A percentile compares a stretch with the other conserved stretches of the same genome.
These are phyloP conservation scores for Kazachstania martiniae DNA, from an alignment of 805 yeast species.

Conservation along the genomic window DNA sequence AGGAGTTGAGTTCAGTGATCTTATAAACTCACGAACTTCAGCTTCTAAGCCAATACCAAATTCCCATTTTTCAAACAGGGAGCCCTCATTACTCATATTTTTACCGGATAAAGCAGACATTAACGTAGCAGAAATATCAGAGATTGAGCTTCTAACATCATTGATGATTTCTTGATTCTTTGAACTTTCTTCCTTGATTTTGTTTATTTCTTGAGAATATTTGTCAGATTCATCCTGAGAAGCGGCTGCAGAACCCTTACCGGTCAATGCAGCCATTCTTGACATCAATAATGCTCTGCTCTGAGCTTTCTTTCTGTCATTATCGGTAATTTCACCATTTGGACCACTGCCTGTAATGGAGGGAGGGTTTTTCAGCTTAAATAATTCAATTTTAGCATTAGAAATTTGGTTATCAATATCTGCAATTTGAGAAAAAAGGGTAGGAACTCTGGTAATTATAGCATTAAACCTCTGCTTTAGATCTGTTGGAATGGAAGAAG, in stretches of 20 bases:
- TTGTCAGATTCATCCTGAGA: slow-evolving; percentile 4
- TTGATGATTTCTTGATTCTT: slow-evolving; percentile 48
- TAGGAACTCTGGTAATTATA: slow-evolving; percentile 66
- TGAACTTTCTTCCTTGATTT: slow-evolving; percentile 40
- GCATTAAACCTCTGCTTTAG: slow-evolving; percentile 46
- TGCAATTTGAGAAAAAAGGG: slow-evolving; percentile 51
- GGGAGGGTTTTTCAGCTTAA: slow-evolving; percentile 57
- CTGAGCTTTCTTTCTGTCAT: slow-evolving; percentile 70
- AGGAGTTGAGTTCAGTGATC: slow-evolving; percentile 32
- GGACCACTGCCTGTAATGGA: slow-evolving; percentile 76
- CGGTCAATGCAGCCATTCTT: slow-evolving; percentile 84
- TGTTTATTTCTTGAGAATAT: slow-evolving; percentile 33
- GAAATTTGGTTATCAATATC: slow-evolving; percentile 60
- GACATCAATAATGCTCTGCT: slow-evolving; percentile 70
- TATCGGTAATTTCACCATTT: slow-evolving; percentile 74
- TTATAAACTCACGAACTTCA: slow-evolving; percentile 51
- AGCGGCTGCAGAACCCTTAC: slow-evolving; percentile 4
- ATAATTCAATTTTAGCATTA: slow-evolving; percentile 51
- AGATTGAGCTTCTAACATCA: slow-evolving; percentile 63
- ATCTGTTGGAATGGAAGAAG: slow-evolving; percentile 29
- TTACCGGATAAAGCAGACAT: slow-evolving; percentile 22
- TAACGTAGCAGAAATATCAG: slow-evolving; percentile 38
- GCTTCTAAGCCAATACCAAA: slow-evolving; percentile 65
- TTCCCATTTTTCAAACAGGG: slow-evolving; percentile 65
- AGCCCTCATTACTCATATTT: slow-evolving; percentile 28